Evolutionary conservation across 2,329 filamentous ascomycete genomes (phyloP), one percentile per base, ranked within the genome.

Genomic region (Xylaria sp.): DNA sequence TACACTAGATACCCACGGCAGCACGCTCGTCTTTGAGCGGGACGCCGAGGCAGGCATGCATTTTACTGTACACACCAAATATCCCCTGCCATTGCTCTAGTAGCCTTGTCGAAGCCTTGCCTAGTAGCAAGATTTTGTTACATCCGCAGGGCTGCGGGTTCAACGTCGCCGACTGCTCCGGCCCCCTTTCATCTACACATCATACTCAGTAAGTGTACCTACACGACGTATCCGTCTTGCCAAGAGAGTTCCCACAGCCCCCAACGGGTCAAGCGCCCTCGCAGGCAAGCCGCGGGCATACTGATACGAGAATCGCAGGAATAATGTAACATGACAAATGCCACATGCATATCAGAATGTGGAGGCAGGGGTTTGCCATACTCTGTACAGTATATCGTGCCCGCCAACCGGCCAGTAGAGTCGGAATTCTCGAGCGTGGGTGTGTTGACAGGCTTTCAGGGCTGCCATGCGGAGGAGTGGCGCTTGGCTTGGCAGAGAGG

Each of bases 241-340:
- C 53, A n/a, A 54, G 29, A 35, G 9, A 47, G 29, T 23, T 53
- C 59, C 60, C 48, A 62, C 47, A 42, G 37, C 51, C 60, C 62
- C 61, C 57, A 59, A 63, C 57, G 27, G 61, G 58, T 62, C 58
- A 68, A 68, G 61, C 60, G 57, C 62, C 35, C 23, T 65, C 27
- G 23, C 63, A 29, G 57, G 42, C 18, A 37, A 13, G 21, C n/a
- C 21, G 29, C 50, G 13, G 29, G 55, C 40, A 37, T 63, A 42
- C 44, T 66, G 66, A 67, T 71, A 71, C 66, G 69, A 66, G 60
- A 55, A 66, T 65, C 59, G 63, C 63, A 71, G 60, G 63, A 66
- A 55, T 71, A 62, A 65, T 67, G 63, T 69, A 69, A 69, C 69
- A 71, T 71, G 69, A 71, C 69, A 71, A 71, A 71, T 71, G 69